Evolutionary conservation across 2,329 filamentous ascomycete species (phyloP).

Genomic region (Chaetomiaceae sp.): DNA sequence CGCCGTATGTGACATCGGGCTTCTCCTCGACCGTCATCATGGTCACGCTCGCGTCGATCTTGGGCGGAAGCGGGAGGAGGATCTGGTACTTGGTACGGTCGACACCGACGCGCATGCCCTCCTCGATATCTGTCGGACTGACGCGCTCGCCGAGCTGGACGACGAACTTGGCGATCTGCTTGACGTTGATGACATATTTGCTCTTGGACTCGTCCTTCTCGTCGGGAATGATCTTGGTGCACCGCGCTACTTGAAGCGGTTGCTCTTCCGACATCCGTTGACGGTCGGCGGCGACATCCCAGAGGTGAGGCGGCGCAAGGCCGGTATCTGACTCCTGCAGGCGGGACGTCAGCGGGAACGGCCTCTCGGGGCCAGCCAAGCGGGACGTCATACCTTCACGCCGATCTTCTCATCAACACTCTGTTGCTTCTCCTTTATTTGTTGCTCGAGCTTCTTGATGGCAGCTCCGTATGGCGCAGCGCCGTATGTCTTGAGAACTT

Average conservation of each 20-base stretch:
- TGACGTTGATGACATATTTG: constrained; percentile 99
- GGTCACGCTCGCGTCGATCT: constrained; percentile 97
- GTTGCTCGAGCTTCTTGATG: constrained; percentile 95
- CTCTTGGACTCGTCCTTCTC: constrained; percentile 95
- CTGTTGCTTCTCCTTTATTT: constrained; percentile 98
- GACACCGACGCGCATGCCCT: constrained; percentile 97
- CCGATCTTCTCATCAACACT: constrained; percentile 99
- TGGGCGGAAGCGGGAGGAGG: constrained; percentile 88
- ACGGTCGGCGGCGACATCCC: constrained; percentile 95
- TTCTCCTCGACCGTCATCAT: constrained; percentile 99
- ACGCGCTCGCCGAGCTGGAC: constrained; percentile 96
- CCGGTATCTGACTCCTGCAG: constrained; percentile 92
- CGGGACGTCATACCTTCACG: constrained; percentile 54
- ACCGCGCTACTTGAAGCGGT: constrained; percentile 91
- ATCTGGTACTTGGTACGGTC: constrained; percentile 99
- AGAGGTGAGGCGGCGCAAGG: constrained; percentile 94
- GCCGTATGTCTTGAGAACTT: constrained; percentile 98
- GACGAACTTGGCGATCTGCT: constrained; percentile 99
- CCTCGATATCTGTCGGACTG: constrained; percentile 96
- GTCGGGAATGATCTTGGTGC: constrained; percentile 98
- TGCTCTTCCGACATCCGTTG: constrained; percentile 99
- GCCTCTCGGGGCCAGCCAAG: no score
- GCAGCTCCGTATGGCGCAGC: constrained; percentile 91
- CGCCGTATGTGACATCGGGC: constrained; percentile 97
- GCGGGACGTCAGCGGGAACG: not conserved